Evolutionary conservation across 768 basidiomycete species (phyloP).

Genomic region (Boletus rubroflammeus): DNA sequence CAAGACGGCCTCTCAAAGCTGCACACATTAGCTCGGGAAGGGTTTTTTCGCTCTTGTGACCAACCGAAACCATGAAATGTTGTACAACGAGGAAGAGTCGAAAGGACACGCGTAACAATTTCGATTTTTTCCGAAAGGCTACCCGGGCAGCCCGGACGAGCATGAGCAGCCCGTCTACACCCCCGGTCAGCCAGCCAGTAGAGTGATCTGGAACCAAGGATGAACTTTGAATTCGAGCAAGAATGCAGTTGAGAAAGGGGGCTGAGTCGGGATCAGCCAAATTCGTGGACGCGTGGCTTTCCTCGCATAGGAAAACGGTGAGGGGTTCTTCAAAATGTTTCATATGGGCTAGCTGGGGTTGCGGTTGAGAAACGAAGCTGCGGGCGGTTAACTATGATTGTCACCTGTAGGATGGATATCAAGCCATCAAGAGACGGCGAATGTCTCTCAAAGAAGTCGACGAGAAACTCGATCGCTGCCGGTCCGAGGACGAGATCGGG

Average conservation of each 20-base stretch:
- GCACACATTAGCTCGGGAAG: conserved; percentile 43
- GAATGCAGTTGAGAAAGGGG: conserved; percentile 37
- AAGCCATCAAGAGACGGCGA: conserved; percentile 55
- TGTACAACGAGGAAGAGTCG: conserved; percentile 43
- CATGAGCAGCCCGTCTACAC: conserved; percentile 31
- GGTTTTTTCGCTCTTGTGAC: conserved; percentile 37
- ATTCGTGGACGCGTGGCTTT: neutral
- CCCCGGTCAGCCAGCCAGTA: conserved; percentile 24
- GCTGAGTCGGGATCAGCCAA: conserved; percentile 22
- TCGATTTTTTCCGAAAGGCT: conserved; percentile 31
- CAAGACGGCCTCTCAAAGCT: conserved; percentile 42
- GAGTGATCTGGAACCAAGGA: conserved; percentile 14
- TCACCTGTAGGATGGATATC: conserved; percentile 60
- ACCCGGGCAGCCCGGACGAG: conserved; percentile 38
- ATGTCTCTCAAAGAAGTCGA: conserved; percentile 55
- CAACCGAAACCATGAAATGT: conserved; percentile 40
- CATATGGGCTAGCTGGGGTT: conserved; percentile 53
- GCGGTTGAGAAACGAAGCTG: neutral
- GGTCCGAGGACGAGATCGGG: conserved; percentile 64
- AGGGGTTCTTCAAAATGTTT: conserved; percentile 71
- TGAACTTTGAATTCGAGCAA: conserved; percentile 33
- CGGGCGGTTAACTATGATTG: neutral
- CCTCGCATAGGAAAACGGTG: conserved; percentile 29
- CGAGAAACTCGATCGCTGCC: conserved; percentile 47
- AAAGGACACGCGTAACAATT: conserved; percentile 45